These are phyloP conservation scores for Blastobotrys chiropterorum DNA, from an alignment of 805 yeast species.

Conservation along the genomic window DNA sequence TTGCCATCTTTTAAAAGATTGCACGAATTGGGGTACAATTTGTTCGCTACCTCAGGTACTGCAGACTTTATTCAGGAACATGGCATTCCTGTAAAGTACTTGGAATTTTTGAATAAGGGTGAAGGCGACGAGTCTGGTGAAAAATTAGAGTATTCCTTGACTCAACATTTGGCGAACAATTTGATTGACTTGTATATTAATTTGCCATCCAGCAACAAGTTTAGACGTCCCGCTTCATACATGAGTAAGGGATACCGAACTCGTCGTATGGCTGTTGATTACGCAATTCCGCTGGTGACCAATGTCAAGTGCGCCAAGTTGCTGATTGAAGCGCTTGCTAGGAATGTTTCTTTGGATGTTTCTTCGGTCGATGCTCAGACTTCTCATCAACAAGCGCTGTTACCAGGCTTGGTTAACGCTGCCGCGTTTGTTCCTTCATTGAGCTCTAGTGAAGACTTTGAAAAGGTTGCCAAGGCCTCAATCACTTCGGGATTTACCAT, in stretches of 20 bases:
- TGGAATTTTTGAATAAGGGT: conserved; percentile 74
- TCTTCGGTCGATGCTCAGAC: conserved; percentile 82
- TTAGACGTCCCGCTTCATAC: conserved; percentile 98
- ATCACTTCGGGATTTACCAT: conserved; percentile 85
- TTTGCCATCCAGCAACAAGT: conserved; percentile 93
- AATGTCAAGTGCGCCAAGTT: conserved; percentile 96
- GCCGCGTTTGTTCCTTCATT: conserved; percentile 71
- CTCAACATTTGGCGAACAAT: conserved; percentile 95
- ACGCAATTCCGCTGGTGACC: conserved; percentile 94
- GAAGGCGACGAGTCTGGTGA: conserved; percentile 53
- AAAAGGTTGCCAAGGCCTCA: conserved; percentile 60
- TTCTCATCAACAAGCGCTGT: conserved; percentile 70
- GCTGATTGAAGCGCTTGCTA: conserved; percentile 86
- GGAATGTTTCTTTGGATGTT: conserved; percentile 52
- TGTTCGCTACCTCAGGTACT: conserved; percentile 98
- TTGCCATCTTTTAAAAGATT: conserved; percentile 80
- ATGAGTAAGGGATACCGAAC: conserved; percentile 96
- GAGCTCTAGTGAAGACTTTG: conserved; percentile 50
- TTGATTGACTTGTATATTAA: conserved; percentile 93
- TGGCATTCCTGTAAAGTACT: conserved; percentile 86
- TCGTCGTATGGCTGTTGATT: conserved; percentile 99
- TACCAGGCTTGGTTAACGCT: conserved; percentile 85
- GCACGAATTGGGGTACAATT: conserved; percentile 75
- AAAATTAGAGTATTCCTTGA: conserved; percentile 88
- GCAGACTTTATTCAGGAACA: conserved; percentile 97